phyloP scores from a whole-genome alignment of 1,284 basidiomycete genomes.

The Tilletia indica region DNA sequence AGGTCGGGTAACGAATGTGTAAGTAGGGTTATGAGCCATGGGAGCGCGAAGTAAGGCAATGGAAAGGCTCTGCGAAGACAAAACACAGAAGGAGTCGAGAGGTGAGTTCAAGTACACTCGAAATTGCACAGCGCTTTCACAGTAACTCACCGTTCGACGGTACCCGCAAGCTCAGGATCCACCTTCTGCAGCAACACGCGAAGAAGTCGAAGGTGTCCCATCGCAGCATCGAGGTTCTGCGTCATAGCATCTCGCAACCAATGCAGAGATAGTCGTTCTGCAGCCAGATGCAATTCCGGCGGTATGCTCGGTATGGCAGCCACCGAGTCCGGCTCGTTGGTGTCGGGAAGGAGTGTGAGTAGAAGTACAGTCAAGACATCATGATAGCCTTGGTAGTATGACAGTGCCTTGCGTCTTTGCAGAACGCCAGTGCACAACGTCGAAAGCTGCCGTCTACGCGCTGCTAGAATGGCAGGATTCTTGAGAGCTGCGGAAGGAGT shows the following conservation, averaged over 20 bases:
- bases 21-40: conserved; percentile 84
- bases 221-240: conserved; percentile 73
- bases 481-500: conserved; percentile 3
- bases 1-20: conserved; percentile 77
- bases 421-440: conserved; percentile 65
- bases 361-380: conserved; percentile 84
- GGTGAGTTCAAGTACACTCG: too few species aligned
- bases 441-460: conserved; percentile 35
- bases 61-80: conserved; percentile 61
- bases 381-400: conserved; percentile 86
- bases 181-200: conserved; percentile 57
- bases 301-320: background rate
- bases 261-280: conserved; percentile 72
- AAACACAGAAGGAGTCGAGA: background rate
- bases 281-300: conserved; percentile 24
- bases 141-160: conserved; percentile 62
- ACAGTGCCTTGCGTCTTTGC: conserved; percentile 69
- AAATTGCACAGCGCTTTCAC: too few species aligned
- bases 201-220: conserved; percentile 73
- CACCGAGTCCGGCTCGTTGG: conserved; percentile 38
- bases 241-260: conserved; percentile 87
- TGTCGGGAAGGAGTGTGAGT: conserved; percentile 65
- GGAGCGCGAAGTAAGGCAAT: conserved; percentile 80
- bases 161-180: conserved; percentile 70
- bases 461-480: background rate